phyloP scores from a whole-genome alignment of 768 basidiomycete species.

The Pleurotus eryngii region DNA sequence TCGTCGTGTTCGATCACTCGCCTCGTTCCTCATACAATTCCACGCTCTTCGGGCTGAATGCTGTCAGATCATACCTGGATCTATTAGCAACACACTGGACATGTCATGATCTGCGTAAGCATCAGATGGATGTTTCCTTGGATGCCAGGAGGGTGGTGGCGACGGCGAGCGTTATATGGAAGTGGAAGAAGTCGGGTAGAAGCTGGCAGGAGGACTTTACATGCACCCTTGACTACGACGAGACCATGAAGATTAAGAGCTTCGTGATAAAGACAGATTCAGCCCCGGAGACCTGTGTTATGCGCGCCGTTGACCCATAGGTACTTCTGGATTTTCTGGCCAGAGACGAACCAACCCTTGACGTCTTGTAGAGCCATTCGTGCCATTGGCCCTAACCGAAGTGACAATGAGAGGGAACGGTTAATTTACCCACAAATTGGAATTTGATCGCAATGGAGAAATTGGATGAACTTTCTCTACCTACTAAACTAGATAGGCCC shows the following conservation, averaged over 20 bases:
- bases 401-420: no score
- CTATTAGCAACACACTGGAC: conserved; percentile 43
- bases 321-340: no score
- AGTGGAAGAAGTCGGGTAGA: conserved; percentile 40
- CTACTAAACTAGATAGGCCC: no score
- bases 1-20: conserved; percentile 9
- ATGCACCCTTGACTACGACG: conserved; percentile 44
- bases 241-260: conserved; percentile 35
- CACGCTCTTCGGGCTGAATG: conserved; percentile 38
- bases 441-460: no score
- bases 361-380: no score
- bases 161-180: conserved; percentile 40
- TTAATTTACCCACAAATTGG: no score
- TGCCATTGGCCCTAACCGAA: no score
- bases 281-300: conserved; percentile 38
- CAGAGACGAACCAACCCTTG: no score
- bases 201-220: conserved; percentile 44
- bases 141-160: conserved; percentile 27
- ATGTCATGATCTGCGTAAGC: conserved; percentile 26
- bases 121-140: conserved; percentile 22
- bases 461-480: no score
- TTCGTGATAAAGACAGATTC: conserved; percentile 40
- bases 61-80: conserved; percentile 49
- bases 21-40: conserved; percentile 17
- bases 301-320: conserved; percentile 36